Conservation (phyloP, 2,329 filamentous ascomycete genomes). For the Decorospora gaudefroyi region DNA sequence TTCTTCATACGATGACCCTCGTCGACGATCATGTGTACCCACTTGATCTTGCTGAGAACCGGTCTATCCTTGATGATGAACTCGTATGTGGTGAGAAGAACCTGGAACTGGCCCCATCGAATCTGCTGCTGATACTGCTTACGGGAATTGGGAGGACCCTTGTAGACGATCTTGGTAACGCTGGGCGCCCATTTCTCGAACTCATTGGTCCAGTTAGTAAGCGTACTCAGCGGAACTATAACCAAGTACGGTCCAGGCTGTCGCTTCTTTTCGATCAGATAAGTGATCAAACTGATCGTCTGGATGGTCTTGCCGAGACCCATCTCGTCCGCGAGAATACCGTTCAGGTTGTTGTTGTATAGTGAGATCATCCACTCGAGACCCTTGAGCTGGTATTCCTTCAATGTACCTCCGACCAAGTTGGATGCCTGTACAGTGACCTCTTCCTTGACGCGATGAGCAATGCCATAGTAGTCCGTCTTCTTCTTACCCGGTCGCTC, state of each 20-base stretch:
- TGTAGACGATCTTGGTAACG: slow-evolving; percentile 88
- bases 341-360: slow-evolving; percentile 99
- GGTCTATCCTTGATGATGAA: slow-evolving; percentile 99
- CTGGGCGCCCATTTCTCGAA: slow-evolving; percentile 98
- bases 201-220: slow-evolving; percentile 98
- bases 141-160: slow-evolving; percentile 84
- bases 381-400: slow-evolving; percentile 98
- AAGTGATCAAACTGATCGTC: slow-evolving; percentile 95
- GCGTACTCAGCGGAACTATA: slow-evolving; percentile 92
- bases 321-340: slow-evolving; percentile 98
- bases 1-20: slow-evolving; percentile 99
- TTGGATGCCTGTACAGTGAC: slow-evolving; percentile 81
- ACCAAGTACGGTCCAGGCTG: slow-evolving; percentile 92
- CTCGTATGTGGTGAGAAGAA: slow-evolving; percentile 95
- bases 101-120: slow-evolving; percentile 92
- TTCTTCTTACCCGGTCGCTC: slow-evolving; percentile 70
- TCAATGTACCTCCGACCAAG: slow-evolving; percentile 87
- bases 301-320: slow-evolving; percentile 99
- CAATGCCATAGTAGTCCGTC: slow-evolving; percentile 98
- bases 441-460: slow-evolving; percentile 93
- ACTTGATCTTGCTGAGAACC: slow-evolving; percentile 96
- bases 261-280: slow-evolving; percentile 93
- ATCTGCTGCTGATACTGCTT: slow-evolving; percentile 94
- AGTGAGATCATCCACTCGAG: slow-evolving; percentile 99
- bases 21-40: slow-evolving; percentile 99